A percentile compares a stretch with the other conserved stretches of the same genome.
These are phyloP conservation scores for Naganishia vaughanmartiniae DNA, from an alignment of 768 basidiomycete species.

Conservation along the genomic window DNA sequence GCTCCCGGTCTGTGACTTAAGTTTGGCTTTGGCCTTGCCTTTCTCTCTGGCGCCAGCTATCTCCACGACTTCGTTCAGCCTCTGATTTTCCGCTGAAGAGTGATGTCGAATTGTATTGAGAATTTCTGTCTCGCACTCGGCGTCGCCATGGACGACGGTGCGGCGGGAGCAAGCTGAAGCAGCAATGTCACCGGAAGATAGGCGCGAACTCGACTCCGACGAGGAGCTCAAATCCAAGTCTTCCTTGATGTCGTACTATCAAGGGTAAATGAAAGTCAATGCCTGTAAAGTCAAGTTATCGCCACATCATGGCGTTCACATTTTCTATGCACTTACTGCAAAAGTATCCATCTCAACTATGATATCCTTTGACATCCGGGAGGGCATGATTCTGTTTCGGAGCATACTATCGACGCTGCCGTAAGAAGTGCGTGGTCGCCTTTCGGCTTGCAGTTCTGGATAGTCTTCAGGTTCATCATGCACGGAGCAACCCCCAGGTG, in stretches of 20 bases:
- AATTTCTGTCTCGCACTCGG: not conserved
- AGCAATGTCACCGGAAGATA: not conserved
- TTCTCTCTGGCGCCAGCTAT: not conserved
- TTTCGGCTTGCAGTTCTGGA: not conserved
- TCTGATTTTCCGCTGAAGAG: not conserved
- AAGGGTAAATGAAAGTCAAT: not conserved
- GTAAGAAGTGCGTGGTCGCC: not conserved
- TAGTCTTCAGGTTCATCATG: not conserved
- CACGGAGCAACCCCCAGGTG: not conserved
- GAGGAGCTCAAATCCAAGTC: conserved; percentile 18
- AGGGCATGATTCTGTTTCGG: not conserved
- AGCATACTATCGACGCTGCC: not conserved
- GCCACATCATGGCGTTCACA: not conserved
- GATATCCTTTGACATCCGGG: not conserved
- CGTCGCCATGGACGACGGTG: not conserved
- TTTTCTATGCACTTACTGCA: not conserved
- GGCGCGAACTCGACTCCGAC: not conserved
- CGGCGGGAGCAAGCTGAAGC: not conserved
- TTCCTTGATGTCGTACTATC: conserved; percentile 14
- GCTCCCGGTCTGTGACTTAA: not conserved
- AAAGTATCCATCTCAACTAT: not conserved
- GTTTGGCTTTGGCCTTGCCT: not conserved
- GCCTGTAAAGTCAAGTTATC: not conserved
- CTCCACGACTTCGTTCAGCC: not conserved
- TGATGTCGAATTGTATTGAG: not conserved